These are phyloP conservation scores for Mesotaenium endlicherianum DNA, from an alignment of 139 green algal species.

Conservation along the genomic window DNA sequence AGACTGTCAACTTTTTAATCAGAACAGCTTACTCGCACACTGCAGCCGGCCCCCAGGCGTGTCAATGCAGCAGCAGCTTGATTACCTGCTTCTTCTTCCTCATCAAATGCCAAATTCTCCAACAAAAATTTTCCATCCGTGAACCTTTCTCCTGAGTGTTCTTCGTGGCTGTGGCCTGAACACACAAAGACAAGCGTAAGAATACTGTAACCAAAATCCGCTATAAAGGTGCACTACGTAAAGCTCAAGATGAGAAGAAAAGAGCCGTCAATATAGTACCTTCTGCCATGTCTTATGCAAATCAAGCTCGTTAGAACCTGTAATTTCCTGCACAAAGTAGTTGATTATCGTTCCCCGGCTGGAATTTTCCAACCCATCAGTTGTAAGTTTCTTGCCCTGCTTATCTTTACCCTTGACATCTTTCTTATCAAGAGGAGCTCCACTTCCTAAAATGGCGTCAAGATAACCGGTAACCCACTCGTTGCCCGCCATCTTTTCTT, in stretches of 20 bases:
- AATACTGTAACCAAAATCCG: not conserved
- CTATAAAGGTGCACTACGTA: not conserved
- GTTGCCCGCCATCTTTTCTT: slow-evolving; percentile 23
- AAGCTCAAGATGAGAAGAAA: not conserved
- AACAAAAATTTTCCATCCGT: slow-evolving; percentile 50
- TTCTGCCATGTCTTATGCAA: slow-evolving; percentile 38
- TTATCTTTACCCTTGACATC: not conserved
- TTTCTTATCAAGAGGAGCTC: slow-evolving; percentile 9
- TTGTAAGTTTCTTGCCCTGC: too few species aligned
- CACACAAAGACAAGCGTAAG: not conserved
- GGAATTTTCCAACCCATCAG: too few species aligned
- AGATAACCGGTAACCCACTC: slow-evolving; percentile 36
- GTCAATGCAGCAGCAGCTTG: not conserved
- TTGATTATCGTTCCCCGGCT: not conserved
- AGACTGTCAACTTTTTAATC: not conserved
- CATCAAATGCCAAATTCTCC: slow-evolving; percentile 48
- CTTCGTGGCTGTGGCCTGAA: slow-evolving; percentile 45
- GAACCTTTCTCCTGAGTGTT: slow-evolving; percentile 33
- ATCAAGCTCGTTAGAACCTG: slow-evolving; percentile 11
- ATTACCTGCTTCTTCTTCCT: slow-evolving; percentile 45
- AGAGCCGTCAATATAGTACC: not conserved
- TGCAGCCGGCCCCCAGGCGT: not conserved
- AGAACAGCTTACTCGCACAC: not conserved
- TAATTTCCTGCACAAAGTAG: slow-evolving; percentile 45
- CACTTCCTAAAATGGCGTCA: slow-evolving; percentile 33